These are phyloP conservation scores for Quercus variabilis DNA, from an alignment of 306 rosid species.

Conservation along the genomic window DNA sequence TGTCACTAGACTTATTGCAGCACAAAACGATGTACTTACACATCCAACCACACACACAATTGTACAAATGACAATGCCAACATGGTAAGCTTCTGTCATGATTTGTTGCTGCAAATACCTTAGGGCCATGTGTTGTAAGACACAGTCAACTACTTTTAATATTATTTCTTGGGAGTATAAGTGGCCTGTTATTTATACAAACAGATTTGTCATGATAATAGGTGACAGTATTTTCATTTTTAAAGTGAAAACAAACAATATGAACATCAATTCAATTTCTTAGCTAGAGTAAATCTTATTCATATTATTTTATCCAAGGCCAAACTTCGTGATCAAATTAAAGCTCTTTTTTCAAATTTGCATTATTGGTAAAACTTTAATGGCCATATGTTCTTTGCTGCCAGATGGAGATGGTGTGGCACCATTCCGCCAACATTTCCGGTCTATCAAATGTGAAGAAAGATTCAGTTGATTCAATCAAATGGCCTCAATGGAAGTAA, in stretches of 20 bases:
- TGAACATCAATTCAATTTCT: background rate
- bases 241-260: background rate
- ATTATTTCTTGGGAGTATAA: background rate
- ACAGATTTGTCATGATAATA: background rate
- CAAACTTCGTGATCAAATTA: background rate
- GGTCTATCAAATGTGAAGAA: slow-evolving; percentile 60
- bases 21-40: background rate
- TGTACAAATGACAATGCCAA: background rate
- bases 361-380: slow-evolving; percentile 4
- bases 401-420: slow-evolving; percentile 97
- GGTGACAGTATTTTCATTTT: background rate
- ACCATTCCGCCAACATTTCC: slow-evolving; percentile 44
- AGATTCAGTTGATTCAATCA: slow-evolving; percentile 51
- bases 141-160: slow-evolving; percentile 8
- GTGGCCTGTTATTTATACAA: background rate
- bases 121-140: background rate
- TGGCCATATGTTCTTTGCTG: slow-evolving; percentile 23
- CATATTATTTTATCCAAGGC: background rate
- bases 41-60: background rate
- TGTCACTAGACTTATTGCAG: too few relatives aligned
- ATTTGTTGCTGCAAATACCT: background rate
- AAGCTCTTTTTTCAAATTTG: slow-evolving; percentile 18
- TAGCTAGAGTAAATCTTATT: background rate
- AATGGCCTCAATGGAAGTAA: slow-evolving; percentile 82
- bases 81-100: slow-evolving; percentile 8